Evolutionary conservation across 2,329 filamentous ascomycete genomes (phyloP).

Genomic region (Fusarium incarnatum): DNA sequence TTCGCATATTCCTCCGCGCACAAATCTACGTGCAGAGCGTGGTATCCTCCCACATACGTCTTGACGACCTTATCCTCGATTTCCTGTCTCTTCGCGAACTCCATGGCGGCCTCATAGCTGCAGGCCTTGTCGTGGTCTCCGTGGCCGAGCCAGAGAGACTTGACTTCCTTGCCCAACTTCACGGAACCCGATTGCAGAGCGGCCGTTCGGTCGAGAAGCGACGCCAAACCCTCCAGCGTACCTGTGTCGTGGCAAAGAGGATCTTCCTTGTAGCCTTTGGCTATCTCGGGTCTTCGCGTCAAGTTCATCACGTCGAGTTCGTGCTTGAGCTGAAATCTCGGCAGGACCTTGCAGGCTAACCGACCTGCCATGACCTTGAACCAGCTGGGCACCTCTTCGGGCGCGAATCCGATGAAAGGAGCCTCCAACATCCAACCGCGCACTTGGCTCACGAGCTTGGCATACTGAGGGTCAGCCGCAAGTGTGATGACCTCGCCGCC

Average conservation of each 20-base stretch:
- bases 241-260: constrained; percentile 83
- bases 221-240: constrained; percentile 83
- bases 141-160: constrained; percentile 77
- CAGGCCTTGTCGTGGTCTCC: constrained; percentile 80
- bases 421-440: constrained; percentile 80
- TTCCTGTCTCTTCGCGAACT: constrained; percentile 69
- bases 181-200: constrained; percentile 69
- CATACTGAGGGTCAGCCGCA: constrained; percentile 62
- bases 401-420: constrained; percentile 82
- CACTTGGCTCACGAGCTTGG: constrained; percentile 68
- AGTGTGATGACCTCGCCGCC: constrained; percentile 79
- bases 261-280: constrained; percentile 72
- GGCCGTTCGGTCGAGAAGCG: constrained; percentile 79
- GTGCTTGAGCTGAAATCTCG: constrained; percentile 73
- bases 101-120: constrained; percentile 72
- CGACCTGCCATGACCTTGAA: constrained; percentile 75
- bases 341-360: constrained; percentile 75
- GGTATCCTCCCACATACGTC: constrained; percentile 81
- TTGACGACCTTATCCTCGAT: constrained; percentile 77
- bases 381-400: constrained; percentile 70
- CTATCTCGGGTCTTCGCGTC: constrained; percentile 73
- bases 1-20: constrained; percentile 65
- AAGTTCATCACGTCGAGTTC: constrained; percentile 73
- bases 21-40: constrained; percentile 75
- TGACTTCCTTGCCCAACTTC: constrained; percentile 64